A percentile compares a stretch with the other conserved stretches of the same genome.
phyloP scores from a whole-genome alignment of 164 flowering plant species.

The Chloranthus sessilifolius region DNA sequence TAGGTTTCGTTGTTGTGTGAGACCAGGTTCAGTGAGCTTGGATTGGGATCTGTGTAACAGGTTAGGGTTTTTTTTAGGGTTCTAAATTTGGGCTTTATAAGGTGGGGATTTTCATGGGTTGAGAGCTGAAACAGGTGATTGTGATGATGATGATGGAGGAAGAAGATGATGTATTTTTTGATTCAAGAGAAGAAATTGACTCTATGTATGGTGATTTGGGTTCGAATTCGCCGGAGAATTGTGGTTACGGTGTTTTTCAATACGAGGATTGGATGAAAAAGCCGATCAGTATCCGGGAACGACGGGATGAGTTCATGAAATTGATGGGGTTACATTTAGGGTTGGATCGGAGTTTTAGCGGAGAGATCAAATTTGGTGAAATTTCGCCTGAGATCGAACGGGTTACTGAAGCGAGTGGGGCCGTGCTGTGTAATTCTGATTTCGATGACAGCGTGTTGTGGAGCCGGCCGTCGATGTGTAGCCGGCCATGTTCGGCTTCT shows the following conservation, averaged over 20 bases:
- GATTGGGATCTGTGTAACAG: too few relatives aligned
- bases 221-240: constrained; percentile 30
- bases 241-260: constrained; percentile 14
- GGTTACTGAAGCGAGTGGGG: constrained; percentile 33
- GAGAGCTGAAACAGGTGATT: constrained; percentile 20
- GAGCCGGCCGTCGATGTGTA: constrained; percentile 23
- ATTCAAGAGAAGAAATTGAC: constrained; percentile 46
- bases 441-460: constrained; percentile 29
- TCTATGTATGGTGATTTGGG: constrained; percentile 35
- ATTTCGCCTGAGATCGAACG: constrained; percentile 18
- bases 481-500: constrained; percentile 5
- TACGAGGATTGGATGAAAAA: constrained; percentile 47
- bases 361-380: constrained; percentile 21
- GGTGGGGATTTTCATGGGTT: too few relatives aligned
- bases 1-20: too few relatives aligned
- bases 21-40: too few relatives aligned
- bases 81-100: too few relatives aligned
- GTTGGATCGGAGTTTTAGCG: constrained; percentile 12
- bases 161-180: constrained; percentile 47
- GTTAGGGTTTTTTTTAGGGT: too few relatives aligned
- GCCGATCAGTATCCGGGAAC: constrained; percentile 40
- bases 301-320: constrained; percentile 44
- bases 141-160: constrained; percentile 21
- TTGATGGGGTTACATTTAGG: constrained; percentile 43
- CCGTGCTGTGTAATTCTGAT: constrained; percentile 36